Evolutionary conservation across 805 yeast species (phyloP), one percentile per base, ranked within the genome.

Genomic region (Kluyveromyces aestuarii): DNA sequence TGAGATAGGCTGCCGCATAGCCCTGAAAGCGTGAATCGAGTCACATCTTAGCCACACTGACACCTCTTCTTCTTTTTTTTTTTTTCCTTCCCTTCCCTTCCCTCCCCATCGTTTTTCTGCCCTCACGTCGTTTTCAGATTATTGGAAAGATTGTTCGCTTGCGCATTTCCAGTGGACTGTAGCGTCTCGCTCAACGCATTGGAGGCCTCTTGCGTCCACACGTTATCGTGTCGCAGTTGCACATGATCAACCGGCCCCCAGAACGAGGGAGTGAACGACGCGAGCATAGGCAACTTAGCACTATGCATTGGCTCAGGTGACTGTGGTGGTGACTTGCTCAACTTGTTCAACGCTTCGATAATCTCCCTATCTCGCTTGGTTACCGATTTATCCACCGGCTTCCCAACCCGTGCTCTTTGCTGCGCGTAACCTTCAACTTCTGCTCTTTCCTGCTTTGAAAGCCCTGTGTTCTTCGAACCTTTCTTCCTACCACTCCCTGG

Each of bases 401-500:
- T 21, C 2, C 25, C 39, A 37, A 17, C 39, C 33, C 19, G 27
- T 21, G 25, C 17, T n/a, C 40, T 11, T 16, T 16, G 40, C n/a
- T 37, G 40, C 40, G 40, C 18, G 40, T 17, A 16, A 11, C 18
- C 21, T 17, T 37, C 40, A 19, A 37, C 40, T 10, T 11, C 40
- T 19, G 25, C 40, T 37, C 25, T 16, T 7, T 19, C 40, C 13
- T 37, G 40, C 10, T 37, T 37, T 18, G 40, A 16, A 37, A 37
- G 40, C 6, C 44, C 44, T 10, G 27, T 16, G 39, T 43, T 43
- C 27, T 43, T 43, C 6, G 45, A 43, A 27, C 52, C 52, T 41
- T 59, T 55, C 55, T 56, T 61, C 43, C 67, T 52, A 14, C 68
- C 67, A 48, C 65, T 60, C 10, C 68, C 68, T 8, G 66, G 66